These are phyloP conservation scores for Arbutus unedo DNA, from an alignment of 148 eudicot genomes.

Conservation along the genomic window DNA sequence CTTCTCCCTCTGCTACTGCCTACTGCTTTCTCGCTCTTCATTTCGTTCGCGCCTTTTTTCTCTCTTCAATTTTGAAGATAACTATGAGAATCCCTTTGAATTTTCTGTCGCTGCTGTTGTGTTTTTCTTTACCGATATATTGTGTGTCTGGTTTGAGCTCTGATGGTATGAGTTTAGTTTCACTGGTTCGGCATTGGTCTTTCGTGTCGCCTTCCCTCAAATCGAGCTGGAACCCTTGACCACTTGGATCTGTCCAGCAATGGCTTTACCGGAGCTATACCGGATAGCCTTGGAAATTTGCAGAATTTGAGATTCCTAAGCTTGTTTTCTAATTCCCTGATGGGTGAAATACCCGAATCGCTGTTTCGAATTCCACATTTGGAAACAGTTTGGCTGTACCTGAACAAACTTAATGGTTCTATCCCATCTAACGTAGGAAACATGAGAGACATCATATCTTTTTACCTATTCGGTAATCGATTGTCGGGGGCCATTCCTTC, in stretches of 20 bases:
- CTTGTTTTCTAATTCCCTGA: conserved; percentile 30
- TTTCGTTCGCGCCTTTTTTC: background rate
- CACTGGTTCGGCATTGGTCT: conserved; percentile 57
- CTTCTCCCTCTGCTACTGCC: background rate
- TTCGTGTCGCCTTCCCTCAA: conserved; percentile 43
- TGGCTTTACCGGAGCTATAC: conserved; percentile 34
- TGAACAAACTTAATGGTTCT: conserved; percentile 55
- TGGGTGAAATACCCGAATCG: conserved; percentile 41
- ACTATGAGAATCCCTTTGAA: conserved; percentile 6
- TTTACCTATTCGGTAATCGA: conserved; percentile 41
- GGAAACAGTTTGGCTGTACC: conserved; percentile 26
- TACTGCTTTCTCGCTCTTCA: background rate
- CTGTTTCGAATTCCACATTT: conserved; percentile 33
- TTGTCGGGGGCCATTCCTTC: conserved; percentile 57
- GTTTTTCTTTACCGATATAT: conserved; percentile 14
- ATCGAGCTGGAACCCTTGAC: conserved; percentile 50
- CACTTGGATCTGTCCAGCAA: conserved; percentile 38
- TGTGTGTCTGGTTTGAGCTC: conserved; percentile 35
- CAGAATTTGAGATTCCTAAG: conserved; percentile 14
- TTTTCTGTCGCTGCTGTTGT: conserved; percentile 9
- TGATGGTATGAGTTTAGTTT: conserved; percentile 51
- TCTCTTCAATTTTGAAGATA: background rate
- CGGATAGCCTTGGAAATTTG: conserved; percentile 31
- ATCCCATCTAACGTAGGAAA: conserved; percentile 61
- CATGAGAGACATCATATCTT: conserved; percentile 27